Percentiles rank a stretch among this genome's conserved stretches.
phyloP scores from a whole-genome alignment of 257 asterid genomes.

The Henckelia pumila region DNA sequence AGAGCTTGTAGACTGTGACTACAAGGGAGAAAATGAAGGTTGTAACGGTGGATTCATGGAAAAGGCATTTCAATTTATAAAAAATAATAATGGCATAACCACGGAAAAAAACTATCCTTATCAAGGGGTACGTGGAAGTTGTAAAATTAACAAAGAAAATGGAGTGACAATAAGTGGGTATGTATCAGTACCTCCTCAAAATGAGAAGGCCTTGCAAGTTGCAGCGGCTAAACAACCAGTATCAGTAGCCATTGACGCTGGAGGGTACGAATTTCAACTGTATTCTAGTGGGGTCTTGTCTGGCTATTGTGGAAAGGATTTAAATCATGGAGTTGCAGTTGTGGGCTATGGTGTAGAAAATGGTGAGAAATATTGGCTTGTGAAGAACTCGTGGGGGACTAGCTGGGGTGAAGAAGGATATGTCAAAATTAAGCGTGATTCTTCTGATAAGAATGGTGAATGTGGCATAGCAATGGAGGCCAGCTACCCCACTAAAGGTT shows the following conservation, averaged over 20 bases:
- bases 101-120: slow-evolving; percentile 50
- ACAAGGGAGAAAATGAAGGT: slow-evolving; percentile 34
- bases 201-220: slow-evolving; percentile 43
- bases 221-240: slow-evolving; percentile 66
- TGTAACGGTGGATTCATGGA: slow-evolving; percentile 60
- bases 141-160: slow-evolving; percentile 26
- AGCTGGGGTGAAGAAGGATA: slow-evolving; percentile 64
- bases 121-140: slow-evolving; percentile 32
- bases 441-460: slow-evolving; percentile 27
- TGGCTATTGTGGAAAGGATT: slow-evolving; percentile 39
- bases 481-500: slow-evolving; percentile 50
- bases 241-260: slow-evolving; percentile 58
- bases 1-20: slow-evolving; percentile 64
- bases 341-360: slow-evolving; percentile 52
- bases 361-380: slow-evolving; percentile 53
- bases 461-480: slow-evolving; percentile 57
- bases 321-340: slow-evolving; percentile 54
- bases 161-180: slow-evolving; percentile 50
- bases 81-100: slow-evolving; percentile 44
- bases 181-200: slow-evolving; percentile 27
- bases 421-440: slow-evolving; percentile 41
- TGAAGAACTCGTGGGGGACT: slow-evolving; percentile 71
- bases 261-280: slow-evolving; percentile 38
- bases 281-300: slow-evolving; percentile 51
- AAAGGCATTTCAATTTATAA: slow-evolving; percentile 46